phyloP scores from a whole-genome alignment of 2,329 filamentous ascomycete species.

The Ophiognomonia clavigignenti-juglandacearum region DNA sequence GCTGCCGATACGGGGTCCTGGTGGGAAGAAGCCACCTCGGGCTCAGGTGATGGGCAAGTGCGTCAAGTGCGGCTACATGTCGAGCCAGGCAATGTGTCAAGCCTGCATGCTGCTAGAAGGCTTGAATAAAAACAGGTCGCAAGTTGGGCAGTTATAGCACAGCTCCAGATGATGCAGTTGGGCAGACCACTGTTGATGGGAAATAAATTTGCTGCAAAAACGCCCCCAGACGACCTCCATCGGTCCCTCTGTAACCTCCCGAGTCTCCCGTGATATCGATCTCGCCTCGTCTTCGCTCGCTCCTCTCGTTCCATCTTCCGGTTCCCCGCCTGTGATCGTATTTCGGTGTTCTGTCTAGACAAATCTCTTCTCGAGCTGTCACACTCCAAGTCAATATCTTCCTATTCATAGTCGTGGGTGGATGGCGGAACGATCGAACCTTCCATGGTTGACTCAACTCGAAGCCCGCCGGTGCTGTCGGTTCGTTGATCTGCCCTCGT shows the following conservation, averaged over 20 bases:
- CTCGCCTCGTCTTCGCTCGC: too few species aligned
- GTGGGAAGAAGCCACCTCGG: conserved; percentile 24
- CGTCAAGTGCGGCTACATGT: conserved; percentile 87
- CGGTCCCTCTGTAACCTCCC: background rate
- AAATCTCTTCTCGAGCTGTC: conserved; percentile 49
- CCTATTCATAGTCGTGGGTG: too few species aligned
- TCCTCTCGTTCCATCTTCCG: too few species aligned
- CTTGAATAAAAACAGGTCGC: conserved; percentile 72
- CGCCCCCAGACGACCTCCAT: background rate
- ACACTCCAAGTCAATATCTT: conserved; percentile 13
- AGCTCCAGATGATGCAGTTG: background rate
- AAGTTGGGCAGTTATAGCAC: conserved; percentile 51
- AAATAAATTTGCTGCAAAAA: background rate
- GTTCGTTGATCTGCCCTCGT: conserved; percentile 52
- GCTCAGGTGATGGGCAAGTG: conserved; percentile 78
- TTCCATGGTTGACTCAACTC: conserved; percentile 61
- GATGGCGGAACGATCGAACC: too few species aligned
- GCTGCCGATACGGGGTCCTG: conserved; percentile 19
- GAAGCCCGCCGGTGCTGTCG: conserved; percentile 53
- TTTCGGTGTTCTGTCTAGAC: conserved; percentile 26
- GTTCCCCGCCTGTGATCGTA: background rate
- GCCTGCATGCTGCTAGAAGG: conserved; percentile 87
- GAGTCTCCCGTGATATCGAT: conserved; percentile 6
- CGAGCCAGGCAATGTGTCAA: conserved; percentile 90
- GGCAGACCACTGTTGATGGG: background rate